Base-by-base conservation (phyloP, 768 basidiomycete genomes). In the Leucogyrophana mollusca region DNA sequence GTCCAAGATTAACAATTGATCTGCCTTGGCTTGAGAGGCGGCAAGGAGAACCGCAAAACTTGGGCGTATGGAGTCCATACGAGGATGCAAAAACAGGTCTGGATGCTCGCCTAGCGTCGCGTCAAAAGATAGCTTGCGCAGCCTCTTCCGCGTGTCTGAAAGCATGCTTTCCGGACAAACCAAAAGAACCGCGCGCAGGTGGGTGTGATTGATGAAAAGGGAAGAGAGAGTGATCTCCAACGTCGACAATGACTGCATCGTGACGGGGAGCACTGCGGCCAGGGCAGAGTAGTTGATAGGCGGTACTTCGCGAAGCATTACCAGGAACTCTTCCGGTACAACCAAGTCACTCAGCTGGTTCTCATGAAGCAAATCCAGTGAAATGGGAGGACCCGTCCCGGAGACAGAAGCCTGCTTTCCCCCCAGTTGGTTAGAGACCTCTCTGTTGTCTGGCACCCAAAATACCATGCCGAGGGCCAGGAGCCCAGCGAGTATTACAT, bases 1-100 rank as follows among this genome's bases (percentile, higher is more conserved):
- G 44, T 79, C 78, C 44, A 84, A 64, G 7, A 85, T 41, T 10
- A 87, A 69, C 8, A 78, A 56, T 72, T 77, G 78, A 20, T 74
- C 69, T 0, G 78, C 75, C 10, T 72, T 64, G 20, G 70, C 64
- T 22, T 68, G 70, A 4, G 67, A 53, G 23, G 71, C 65, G 20
- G 64, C 60, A 20, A 62, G 59, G n/a, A 83, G 48, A 30, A 62
- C 55, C 18, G 55, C 71, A 32, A 45, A 45, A 45, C 39, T 52
- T 32, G 39, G 56, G 47, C 56, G 58, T 21, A 55, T 24, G 24
- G 52, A 53, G 34, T 42, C 54, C 25, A 43, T 47, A 54, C 66
- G 69, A 9, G 68, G 58, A 24, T 62, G 55, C 6, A 82, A 45
- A 14, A 71, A 68, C 4, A 82, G 53, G 25, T 79, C 74, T 3